Percentiles rank a stretch among this genome's conserved stretches.
Conservation (phyloP, 2,329 filamentous ascomycete genomes). For the Colletotrichum brevisporum region DNA sequence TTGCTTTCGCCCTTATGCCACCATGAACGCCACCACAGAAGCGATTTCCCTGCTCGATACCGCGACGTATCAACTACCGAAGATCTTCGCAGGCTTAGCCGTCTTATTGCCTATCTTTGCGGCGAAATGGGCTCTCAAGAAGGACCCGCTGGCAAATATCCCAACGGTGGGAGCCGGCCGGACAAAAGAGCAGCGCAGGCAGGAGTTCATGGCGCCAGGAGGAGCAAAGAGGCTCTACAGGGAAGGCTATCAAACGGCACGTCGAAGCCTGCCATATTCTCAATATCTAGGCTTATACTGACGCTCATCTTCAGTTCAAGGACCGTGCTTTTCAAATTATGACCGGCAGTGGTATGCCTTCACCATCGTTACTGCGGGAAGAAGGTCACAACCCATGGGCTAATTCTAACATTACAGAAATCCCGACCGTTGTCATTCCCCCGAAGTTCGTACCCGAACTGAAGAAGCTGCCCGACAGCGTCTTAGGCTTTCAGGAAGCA, state of each 20-base stretch:
- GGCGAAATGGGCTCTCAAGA: slow-evolving; percentile 2
- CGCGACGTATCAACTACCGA: background rate
- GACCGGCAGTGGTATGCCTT: background rate
- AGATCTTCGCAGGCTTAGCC: background rate
- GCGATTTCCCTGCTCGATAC: background rate
- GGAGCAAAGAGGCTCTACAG: slow-evolving; percentile 3
- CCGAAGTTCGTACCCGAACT: slow-evolving; percentile 3
- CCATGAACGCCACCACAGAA: background rate
- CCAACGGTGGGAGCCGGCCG: slow-evolving; percentile 2
- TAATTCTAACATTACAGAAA: background rate
- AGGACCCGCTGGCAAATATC: background rate
- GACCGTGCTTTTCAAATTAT: background rate
- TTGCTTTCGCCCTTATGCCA: no score
- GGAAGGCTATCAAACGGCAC: background rate
- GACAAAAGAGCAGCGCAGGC: slow-evolving; percentile 8
- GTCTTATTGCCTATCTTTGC: slow-evolving; percentile 2
- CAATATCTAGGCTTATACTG: background rate
- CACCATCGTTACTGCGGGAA: background rate
- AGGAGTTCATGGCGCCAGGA: slow-evolving; percentile 9
- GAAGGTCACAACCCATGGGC: background rate
- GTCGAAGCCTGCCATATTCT: background rate
- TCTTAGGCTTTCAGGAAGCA: slow-evolving; percentile 9
- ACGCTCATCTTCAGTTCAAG: background rate
- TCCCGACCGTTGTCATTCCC: slow-evolving; percentile 1
- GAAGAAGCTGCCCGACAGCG: slow-evolving; percentile 8